Base-by-base conservation (phyloP, 2,329 filamentous ascomycete genomes). In the Onygenales sp. region DNA sequence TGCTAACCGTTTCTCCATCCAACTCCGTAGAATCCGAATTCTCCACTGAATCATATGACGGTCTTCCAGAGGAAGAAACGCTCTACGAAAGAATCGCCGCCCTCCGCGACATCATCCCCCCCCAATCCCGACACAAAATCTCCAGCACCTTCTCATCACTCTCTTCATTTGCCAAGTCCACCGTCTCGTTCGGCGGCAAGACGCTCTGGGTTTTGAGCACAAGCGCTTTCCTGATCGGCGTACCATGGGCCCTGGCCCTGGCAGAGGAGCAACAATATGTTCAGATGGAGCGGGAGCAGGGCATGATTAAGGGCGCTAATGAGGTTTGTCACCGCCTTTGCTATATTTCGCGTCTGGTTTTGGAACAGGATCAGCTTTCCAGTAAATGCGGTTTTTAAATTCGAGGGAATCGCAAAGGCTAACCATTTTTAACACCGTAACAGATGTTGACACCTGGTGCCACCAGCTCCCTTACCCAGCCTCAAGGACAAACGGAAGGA, bases 281-380 rank as follows among this genome's bases (percentile, higher is more conserved):
- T 60, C 92, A 95, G 77, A 94, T 96, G 89, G 93, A 98, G 83
- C 84, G 90, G 72, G 92, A 96, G 77, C 90, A 91, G 82, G 85
- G 87, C 72, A 93, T 95, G 88, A 87, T 93, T 71, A 88, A 95
- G 81, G 83, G 87, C 66, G 89, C 89, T 58, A 85, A 87, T 67
- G 88, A 95, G 77, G 82, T 85, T 65, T 63, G 76, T 72, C 56
- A 54, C 51, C 27, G 39, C 37, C 7, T 21, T 47, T 31, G 45
- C 32, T 47, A 27, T 51, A 17, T 14, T 13, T 45, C 21, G 21
- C 21, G 21, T 27, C 21, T 27, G 4, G 21, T 27, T 27, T 27
- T 27, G 21, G 21, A 27, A 27, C 21, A 27, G 21, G 21, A 27
- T 3, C 21, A 4, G 21, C 21, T 27, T 27, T 27, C 21, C 40